Conservation (phyloP, 192 early-diverging fungal species). For the Rhizophagus prolifer region DNA sequence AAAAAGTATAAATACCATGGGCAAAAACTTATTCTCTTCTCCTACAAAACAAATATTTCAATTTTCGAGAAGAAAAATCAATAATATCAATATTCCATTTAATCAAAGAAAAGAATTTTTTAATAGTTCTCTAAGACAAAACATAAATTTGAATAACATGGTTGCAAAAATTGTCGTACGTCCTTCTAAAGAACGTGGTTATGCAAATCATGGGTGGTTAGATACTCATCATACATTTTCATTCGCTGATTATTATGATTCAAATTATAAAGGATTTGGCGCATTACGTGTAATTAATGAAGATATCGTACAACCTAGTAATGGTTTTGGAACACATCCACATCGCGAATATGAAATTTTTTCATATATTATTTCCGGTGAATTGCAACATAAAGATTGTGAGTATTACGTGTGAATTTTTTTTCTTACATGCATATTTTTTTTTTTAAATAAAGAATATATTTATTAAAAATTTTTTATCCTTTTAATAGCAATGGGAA, state of each 20-base stretch:
- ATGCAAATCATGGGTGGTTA: slow-evolving; percentile 44
- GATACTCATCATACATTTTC: slow-evolving; percentile 48
- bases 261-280: slow-evolving; percentile 35
- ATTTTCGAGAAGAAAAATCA: no score
- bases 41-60: no score
- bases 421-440: neutral
- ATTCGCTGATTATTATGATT: slow-evolving; percentile 46
- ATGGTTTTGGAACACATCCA: slow-evolving; percentile 44
- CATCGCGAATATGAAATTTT: slow-evolving; percentile 47
- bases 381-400: slow-evolving; percentile 45
- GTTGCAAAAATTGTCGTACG: slow-evolving; percentile 21
- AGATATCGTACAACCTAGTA: slow-evolving; percentile 37
- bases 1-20: no score
- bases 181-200: slow-evolving; percentile 27
- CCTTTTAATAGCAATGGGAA: slow-evolving; percentile 36
- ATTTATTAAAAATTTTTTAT: neutral
- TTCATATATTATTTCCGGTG: slow-evolving; percentile 43
- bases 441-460: neutral
- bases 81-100: no score
- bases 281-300: slow-evolving; percentile 46
- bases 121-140: no score
- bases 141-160: no score
- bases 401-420: slow-evolving; percentile 6
- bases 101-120: no score
- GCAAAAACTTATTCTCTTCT: no score